Evolutionary conservation across 768 basidiomycete species (phyloP).

Genomic region (Agaricus blazei): DNA sequence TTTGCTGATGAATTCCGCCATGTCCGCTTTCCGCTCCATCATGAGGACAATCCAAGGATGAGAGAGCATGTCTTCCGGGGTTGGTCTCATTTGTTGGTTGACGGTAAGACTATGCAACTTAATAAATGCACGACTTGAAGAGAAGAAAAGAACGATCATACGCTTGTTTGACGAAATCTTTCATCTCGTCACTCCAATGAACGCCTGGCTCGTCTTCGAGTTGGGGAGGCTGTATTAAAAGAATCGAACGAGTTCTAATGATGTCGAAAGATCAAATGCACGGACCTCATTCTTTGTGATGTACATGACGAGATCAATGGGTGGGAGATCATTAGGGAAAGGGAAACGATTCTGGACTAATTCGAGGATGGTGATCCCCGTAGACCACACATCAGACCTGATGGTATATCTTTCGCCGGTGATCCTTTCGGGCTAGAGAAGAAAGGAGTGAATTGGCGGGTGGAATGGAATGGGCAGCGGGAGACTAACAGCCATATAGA

Average conservation of each 20-base stretch:
- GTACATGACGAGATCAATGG: slow-evolving; percentile 92
- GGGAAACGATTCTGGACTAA: slow-evolving; percentile 94
- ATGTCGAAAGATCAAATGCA: slow-evolving; percentile 9
- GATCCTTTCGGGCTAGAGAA: slow-evolving; percentile 82
- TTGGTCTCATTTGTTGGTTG: slow-evolving; percentile 63
- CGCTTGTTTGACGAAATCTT: slow-evolving; percentile 86
- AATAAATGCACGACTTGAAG: not conserved
- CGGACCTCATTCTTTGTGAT: slow-evolving; percentile 77
- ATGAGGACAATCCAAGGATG: slow-evolving; percentile 80
- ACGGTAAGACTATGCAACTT: slow-evolving; percentile 56
- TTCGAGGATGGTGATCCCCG: slow-evolving; percentile 91
- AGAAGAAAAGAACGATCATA: slow-evolving; percentile 32
- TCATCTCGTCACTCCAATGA: slow-evolving; percentile 81
- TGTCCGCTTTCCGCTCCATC: slow-evolving; percentile 81
- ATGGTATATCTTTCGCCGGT: slow-evolving; percentile 90
- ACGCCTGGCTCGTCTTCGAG: slow-evolving; percentile 69
- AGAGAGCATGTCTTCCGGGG: slow-evolving; percentile 74
- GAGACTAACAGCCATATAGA: slow-evolving; percentile 93
- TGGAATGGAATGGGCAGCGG: not conserved
- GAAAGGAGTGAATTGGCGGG: not conserved
- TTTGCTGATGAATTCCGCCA: slow-evolving; percentile 84
- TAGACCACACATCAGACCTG: slow-evolving; percentile 97
- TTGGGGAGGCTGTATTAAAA: slow-evolving; percentile 59
- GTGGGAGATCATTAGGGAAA: slow-evolving; percentile 84
- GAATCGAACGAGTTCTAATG: slow-evolving; percentile 2